phyloP scores from a whole-genome alignment of 495 filamentous ascomycete species.

The Hypoxylon intermedium region DNA sequence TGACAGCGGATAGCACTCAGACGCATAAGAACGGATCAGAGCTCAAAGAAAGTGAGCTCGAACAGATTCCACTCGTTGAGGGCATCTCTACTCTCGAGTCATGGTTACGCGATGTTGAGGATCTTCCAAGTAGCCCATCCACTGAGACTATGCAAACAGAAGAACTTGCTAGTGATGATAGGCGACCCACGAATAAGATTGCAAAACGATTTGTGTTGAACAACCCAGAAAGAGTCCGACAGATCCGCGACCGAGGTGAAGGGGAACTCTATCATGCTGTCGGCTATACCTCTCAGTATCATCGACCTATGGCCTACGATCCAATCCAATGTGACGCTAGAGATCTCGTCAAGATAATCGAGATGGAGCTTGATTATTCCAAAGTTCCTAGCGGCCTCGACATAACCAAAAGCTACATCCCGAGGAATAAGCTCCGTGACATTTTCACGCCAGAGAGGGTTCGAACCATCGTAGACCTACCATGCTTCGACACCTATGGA shows the following conservation, averaged over 20 bases:
- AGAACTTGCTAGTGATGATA: background rate
- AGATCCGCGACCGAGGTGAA: slow-evolving; percentile 8
- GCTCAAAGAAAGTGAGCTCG: background rate
- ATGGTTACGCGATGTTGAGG: background rate
- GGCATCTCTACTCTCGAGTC: background rate
- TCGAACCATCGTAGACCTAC: slow-evolving; percentile 4
- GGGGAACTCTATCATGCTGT: background rate
- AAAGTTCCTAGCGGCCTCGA: background rate
- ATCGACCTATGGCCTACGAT: background rate
- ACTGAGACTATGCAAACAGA: no score
- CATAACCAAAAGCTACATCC: slow-evolving; percentile 3
- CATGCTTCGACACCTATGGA: background rate
- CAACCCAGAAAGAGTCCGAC: slow-evolving; percentile 8
- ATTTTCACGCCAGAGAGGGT: slow-evolving; percentile 14
- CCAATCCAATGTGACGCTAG: background rate
- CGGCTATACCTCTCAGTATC: background rate
- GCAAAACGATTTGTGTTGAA: slow-evolving; percentile 2
- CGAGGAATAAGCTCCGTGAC: background rate
- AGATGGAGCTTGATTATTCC: slow-evolving; percentile 1
- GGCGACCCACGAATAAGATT: no score
- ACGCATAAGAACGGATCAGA: background rate
- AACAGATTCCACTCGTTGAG: background rate
- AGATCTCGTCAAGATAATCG: background rate
- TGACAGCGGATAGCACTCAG: background rate
- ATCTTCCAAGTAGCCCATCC: no score